These are phyloP conservation scores for Dendryphion nanum DNA, from an alignment of 2,329 filamentous ascomycete species.

Conservation along the genomic window DNA sequence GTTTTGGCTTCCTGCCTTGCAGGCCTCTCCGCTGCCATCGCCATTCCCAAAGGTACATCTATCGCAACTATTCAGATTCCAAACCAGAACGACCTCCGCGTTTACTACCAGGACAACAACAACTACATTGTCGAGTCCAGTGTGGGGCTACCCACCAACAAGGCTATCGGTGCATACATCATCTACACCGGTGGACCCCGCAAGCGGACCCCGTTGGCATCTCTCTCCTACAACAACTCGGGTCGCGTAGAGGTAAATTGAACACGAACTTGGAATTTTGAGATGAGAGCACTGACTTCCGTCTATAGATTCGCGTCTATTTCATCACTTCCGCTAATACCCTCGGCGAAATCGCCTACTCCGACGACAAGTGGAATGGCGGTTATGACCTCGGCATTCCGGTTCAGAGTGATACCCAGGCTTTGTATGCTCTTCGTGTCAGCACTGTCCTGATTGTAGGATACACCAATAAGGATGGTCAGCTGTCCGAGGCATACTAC, in stretches of 20 bases:
- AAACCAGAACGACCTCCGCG: conserved; percentile 3
- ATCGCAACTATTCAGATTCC: neutral
- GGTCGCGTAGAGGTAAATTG: neutral
- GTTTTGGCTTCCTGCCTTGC: neutral
- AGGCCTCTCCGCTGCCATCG: neutral
- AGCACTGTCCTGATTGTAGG: conserved; percentile 2
- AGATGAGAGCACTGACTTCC: neutral
- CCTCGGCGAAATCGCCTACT: conserved; percentile 5
- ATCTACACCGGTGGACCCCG: neutral
- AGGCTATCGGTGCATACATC: neutral
- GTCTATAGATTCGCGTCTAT: conserved; percentile 6
- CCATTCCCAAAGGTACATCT: neutral
- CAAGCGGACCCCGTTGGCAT: neutral
- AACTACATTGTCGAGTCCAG: conserved; percentile 1
- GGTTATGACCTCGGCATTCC: conserved; percentile 2
- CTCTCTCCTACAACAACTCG: neutral
- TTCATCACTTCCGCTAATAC: conserved; percentile 4
- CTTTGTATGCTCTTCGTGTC: conserved; percentile 2
- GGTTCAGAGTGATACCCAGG: conserved; percentile 2
- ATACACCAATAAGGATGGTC: conserved; percentile 3
- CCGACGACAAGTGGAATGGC: conserved; percentile 2
- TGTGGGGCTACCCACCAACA: neutral
- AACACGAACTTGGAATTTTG: neutral
- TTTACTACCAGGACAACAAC: conserved; percentile 5
- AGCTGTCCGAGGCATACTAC: conserved; percentile 5